Base-by-base conservation (phyloP, 805 yeast species). In the Monosporozyma aerobia region DNA sequence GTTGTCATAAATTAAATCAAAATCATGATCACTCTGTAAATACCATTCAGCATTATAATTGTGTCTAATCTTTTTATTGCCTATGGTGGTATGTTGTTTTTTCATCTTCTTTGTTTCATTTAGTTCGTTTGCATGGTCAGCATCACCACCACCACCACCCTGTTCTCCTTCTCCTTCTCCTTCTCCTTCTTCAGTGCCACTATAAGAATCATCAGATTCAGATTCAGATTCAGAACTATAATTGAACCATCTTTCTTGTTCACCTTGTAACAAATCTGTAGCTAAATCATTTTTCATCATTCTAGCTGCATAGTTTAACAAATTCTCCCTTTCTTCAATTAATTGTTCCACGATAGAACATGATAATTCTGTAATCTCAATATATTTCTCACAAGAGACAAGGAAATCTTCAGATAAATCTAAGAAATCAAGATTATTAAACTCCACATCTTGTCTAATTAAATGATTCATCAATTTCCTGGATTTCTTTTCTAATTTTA, bases 281-380 rank as follows among this genome's bases (percentile, higher is more conserved):
- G 82, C 79, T 59, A 84, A 77, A 60, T 83, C 86, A 55, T 82
- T 82, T 58, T 84, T 84, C 89, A 87, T 82, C 52, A 85, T 81
- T 59, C 94, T 74, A 0, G 92, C 83, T 14, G 88, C 85, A 62
- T 85, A 85, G 59, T 82, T 86, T 48, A 85, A 65, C 27, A 86
- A 76, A 3, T 82, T 77, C 53, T 84, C 89, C 53, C 89, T 74
- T 61, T 85, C 90, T 44, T 83, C 86, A 39, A 83, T 77, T 58
- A 87, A 71, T 56, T 79, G 85, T 44, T 76, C 75, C 7, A 83
- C 77, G 13, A 81, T 58, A 3, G 64, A 56, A 23, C 71, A 63
- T 3, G 72, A 59, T 1, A 69, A 58, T 13, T 67, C 69, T 3
- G 73, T 61, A n/a, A 72, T 58, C 40, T 69, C 69, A 32, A 65